phyloP scores from a whole-genome alignment of 148 eudicot genomes.

The Rhododendron williamsianum region DNA sequence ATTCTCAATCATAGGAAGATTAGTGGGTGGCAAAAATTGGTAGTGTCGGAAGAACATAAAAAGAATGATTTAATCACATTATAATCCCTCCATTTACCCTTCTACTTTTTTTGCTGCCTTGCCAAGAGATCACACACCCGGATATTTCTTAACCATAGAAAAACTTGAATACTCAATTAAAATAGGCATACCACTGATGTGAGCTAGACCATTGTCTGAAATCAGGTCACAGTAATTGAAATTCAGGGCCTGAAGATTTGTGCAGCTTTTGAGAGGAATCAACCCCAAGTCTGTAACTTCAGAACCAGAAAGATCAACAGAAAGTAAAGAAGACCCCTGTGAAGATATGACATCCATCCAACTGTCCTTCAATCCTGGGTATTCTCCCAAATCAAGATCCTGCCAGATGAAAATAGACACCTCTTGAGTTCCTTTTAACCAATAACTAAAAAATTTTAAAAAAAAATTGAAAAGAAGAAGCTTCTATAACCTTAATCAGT shows the following conservation, averaged over 20 bases:
- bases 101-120: neutral
- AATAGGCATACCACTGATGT: slow-evolving; percentile 37
- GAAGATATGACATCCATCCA: slow-evolving; percentile 75
- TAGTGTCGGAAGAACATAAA: neutral
- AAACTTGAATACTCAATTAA: neutral
- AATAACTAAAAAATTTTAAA: neutral
- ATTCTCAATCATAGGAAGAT: neutral
- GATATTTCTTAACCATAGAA: neutral
- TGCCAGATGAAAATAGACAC: slow-evolving; percentile 15
- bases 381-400: slow-evolving; percentile 63
- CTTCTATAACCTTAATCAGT: neutral
- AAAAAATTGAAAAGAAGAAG: neutral
- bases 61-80: neutral
- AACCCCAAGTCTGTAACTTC: slow-evolving; percentile 63
- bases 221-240: slow-evolving; percentile 56
- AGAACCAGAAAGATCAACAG: slow-evolving; percentile 60
- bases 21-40: neutral
- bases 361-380: slow-evolving; percentile 49
- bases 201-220: slow-evolving; percentile 46
- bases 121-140: neutral
- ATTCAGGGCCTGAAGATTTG: slow-evolving; percentile 42
- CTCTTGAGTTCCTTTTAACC: neutral
- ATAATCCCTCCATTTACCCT: neutral
- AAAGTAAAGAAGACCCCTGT: slow-evolving; percentile 62
- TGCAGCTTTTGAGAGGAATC: slow-evolving; percentile 43